These are phyloP conservation scores for Atalantia buxifolia DNA, from an alignment of 345 rosid species.

Conservation along the genomic window DNA sequence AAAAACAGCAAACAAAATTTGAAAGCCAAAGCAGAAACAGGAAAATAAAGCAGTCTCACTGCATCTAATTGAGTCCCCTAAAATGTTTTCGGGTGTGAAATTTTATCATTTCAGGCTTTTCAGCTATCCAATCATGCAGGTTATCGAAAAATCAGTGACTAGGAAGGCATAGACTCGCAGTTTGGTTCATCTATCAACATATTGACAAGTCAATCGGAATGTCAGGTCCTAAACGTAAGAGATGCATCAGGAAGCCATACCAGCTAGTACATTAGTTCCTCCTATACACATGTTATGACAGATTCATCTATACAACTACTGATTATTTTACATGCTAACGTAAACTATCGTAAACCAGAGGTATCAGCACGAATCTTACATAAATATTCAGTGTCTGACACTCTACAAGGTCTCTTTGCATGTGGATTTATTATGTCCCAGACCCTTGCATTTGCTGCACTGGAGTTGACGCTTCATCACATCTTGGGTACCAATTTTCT, in stretches of 20 bases:
- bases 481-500: conserved; percentile 56
- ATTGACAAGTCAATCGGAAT: neutral
- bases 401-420: conserved; percentile 71
- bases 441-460: conserved; percentile 97
- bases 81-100: neutral
- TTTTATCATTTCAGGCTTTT: neutral
- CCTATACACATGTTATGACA: neutral
- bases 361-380: neutral
- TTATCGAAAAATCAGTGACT: neutral
- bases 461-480: conserved; percentile 83
- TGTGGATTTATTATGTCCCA: conserved; percentile 95
- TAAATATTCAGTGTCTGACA: conserved; percentile 24
- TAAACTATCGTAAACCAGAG: conserved; percentile 5
- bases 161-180: neutral
- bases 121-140: neutral
- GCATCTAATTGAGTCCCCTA: neutral
- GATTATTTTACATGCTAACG: neutral
- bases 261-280: neutral
- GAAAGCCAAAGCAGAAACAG: neutral
- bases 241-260: neutral
- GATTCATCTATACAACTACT: neutral
- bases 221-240: neutral
- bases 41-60: neutral
- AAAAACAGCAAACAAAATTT: neutral
- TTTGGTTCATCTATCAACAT: neutral